Evolutionary conservation across 768 basidiomycete species (phyloP).

Genomic region (Xanthoconium purpureum): DNA sequence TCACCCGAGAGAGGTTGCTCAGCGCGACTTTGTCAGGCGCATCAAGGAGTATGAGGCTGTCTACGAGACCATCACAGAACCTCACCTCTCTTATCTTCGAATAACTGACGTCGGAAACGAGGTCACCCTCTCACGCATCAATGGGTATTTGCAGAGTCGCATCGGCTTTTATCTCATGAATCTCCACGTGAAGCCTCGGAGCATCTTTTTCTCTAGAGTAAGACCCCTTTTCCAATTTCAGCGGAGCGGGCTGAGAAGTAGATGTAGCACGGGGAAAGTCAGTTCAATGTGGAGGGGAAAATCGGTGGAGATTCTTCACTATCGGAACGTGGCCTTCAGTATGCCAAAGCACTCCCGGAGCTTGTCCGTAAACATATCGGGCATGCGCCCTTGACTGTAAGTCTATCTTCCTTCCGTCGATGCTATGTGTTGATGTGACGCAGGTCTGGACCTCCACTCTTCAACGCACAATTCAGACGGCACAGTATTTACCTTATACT

Average conservation of each 20-base stretch:
- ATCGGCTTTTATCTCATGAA: conserved; percentile 99
- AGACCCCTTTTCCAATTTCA: conserved; percentile 24
- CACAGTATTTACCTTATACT: conserved; percentile 71
- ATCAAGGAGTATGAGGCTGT: conserved; percentile 93
- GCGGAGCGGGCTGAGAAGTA: conserved; percentile 2
- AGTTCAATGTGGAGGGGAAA: conserved; percentile 93
- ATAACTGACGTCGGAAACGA: conserved; percentile 93
- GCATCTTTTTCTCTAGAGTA: conserved; percentile 94
- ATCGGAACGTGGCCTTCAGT: conserved; percentile 79
- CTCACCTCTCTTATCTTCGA: conserved; percentile 83
- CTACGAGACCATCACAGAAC: conserved; percentile 93
- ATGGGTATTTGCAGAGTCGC: conserved; percentile 94
- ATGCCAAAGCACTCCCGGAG: conserved; percentile 80
- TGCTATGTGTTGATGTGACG: neutral
- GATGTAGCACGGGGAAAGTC: conserved; percentile 91
- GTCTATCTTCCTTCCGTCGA: conserved; percentile 17
- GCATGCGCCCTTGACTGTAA: conserved; percentile 78
- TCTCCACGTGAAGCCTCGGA: conserved; percentile 92
- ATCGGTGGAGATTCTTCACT: conserved; percentile 96
- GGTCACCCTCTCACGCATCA: conserved; percentile 81
- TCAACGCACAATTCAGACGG: conserved; percentile 89
- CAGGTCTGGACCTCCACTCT: conserved; percentile 99
- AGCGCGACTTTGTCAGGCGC: conserved; percentile 84
- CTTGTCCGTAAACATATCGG: conserved; percentile 91
- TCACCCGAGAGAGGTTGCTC: conserved; percentile 78